Evolutionary conservation across 2,329 filamentous ascomycete species (phyloP).

Genomic region (Alternaria alternata): DNA sequence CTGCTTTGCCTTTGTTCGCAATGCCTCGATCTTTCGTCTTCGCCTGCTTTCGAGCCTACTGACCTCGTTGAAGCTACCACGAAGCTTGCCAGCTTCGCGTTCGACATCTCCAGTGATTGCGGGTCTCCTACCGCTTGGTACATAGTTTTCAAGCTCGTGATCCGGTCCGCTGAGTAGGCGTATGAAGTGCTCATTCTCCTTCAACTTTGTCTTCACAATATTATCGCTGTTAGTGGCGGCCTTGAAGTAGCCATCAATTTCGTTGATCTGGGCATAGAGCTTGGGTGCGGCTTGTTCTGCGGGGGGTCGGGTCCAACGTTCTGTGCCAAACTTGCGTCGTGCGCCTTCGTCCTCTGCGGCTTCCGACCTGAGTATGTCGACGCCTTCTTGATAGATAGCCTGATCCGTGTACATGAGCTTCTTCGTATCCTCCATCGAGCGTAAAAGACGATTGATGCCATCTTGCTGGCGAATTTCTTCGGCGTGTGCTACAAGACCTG

Average conservation of each 20-base stretch:
- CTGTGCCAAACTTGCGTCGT: slow-evolving; percentile 82
- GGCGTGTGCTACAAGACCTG: slow-evolving; percentile 84
- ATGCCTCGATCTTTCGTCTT: slow-evolving; percentile 77
- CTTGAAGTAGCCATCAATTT: slow-evolving; percentile 88
- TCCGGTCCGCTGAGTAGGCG: slow-evolving; percentile 80
- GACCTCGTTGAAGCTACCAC: slow-evolving; percentile 84
- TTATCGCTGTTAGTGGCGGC: slow-evolving; percentile 72
- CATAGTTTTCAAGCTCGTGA: slow-evolving; percentile 82
- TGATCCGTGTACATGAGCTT: slow-evolving; percentile 85
- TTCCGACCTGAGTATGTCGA: slow-evolving; percentile 78
- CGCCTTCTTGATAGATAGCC: slow-evolving; percentile 82
- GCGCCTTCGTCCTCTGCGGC: slow-evolving; percentile 82
- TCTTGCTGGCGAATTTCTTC: slow-evolving; percentile 94
- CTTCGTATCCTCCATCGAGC: slow-evolving; percentile 86
- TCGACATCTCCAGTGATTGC: slow-evolving; percentile 84
- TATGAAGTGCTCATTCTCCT: slow-evolving; percentile 76
- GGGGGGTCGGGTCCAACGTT: slow-evolving; percentile 78
- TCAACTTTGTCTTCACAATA: slow-evolving; percentile 79
- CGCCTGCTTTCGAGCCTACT: slow-evolving; percentile 82
- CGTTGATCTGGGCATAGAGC: slow-evolving; percentile 75
- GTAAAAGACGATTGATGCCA: slow-evolving; percentile 77
- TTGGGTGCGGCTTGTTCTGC: slow-evolving; percentile 75
- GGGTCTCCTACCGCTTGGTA: slow-evolving; percentile 82
- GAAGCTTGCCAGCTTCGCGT: slow-evolving; percentile 76
- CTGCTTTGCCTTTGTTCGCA: slow-evolving; percentile 79